Base-by-base conservation (phyloP, 176 grass and related monocot genomes). In the Dendrocalamus sinicus region DNA sequence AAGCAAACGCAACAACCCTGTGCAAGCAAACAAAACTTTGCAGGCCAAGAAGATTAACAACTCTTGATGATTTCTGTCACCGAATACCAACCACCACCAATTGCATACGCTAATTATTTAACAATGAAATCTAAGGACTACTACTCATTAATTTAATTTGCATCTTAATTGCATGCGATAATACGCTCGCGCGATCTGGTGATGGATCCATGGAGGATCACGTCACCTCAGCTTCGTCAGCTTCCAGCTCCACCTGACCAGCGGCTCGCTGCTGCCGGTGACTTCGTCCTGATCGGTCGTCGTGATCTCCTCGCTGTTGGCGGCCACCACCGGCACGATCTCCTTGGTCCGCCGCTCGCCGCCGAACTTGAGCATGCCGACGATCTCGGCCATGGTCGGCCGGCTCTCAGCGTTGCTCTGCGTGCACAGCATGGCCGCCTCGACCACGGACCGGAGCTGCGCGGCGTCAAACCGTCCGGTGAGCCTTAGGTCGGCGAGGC, bases 351-450 rank as follows among this genome's bases (percentile, higher is more conserved):
- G 76, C 76, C 75, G 5, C 74, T 78, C 87, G 15, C 57, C 84
- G 32, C 70, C 30, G 61, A 81, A 87, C 75, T 59, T 89, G 72
- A 95, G 93, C 74, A 87, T 83, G 72, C 84, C 89, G 58, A 93
- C 89, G 24, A 91, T 88, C 80, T 91, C 80, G 43, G 67, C 78
- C 91, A 89, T 91, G 59, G 86, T 63, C 8, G 93, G 91, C 7
- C 91, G 70, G 50, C 15, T 41, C 28, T 89, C 88, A 12, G 75
- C 73, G 57, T 75, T 67, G 70, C 72, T 79, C 39, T 87, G 83
- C 37, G 88, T 55, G 89, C 93, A 95, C 32, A 79, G 59, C 90
- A 93, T 79, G 75, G 90, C 91, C 64, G 85, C 35, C 79, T 77
- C 46, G n/a, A 87, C 91, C 7, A 86, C 7, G 20, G 62, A 69